Percentiles rank a stretch among this genome's conserved stretches.
Evolutionary conservation across 129 eudicot species (phyloP).

Genomic region (Flaveria bidentis): DNA sequence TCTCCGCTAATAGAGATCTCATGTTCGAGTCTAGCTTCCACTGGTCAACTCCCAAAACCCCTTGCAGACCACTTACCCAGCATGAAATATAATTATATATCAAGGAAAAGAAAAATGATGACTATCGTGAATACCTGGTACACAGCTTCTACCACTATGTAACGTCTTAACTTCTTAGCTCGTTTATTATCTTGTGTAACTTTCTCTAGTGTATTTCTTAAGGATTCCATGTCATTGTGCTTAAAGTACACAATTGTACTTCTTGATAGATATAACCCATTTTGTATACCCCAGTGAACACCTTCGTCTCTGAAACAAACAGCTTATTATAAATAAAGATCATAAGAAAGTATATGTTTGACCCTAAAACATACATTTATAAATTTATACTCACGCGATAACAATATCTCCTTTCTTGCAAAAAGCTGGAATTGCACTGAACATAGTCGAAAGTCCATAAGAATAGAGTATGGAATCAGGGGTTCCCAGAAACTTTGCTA

Average conservation of each 20-base stretch:
- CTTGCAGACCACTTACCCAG: too few relatives aligned
- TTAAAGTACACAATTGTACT: slow-evolving; percentile 87
- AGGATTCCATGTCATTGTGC: slow-evolving; percentile 85
- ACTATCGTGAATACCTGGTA: slow-evolving; percentile 65
- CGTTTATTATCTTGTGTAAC: slow-evolving; percentile 71
- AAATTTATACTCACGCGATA: slow-evolving; percentile 64
- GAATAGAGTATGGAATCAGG: slow-evolving; percentile 57
- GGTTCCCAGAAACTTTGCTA: slow-evolving; percentile 73
- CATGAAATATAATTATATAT: too few relatives aligned
- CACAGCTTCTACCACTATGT: slow-evolving; percentile 82
- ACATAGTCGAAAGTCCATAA: slow-evolving; percentile 63
- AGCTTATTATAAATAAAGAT: neutral
- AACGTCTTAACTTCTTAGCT: slow-evolving; percentile 85
- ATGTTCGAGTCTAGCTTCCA: too few relatives aligned
- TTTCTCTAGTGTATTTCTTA: slow-evolving; percentile 65
- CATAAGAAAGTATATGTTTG: slow-evolving; percentile 18
- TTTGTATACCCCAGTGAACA: slow-evolving; percentile 98
- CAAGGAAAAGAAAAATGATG: neutral
- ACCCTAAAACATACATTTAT: neutral
- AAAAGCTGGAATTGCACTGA: slow-evolving; percentile 96
- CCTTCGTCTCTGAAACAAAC: slow-evolving; percentile 69
- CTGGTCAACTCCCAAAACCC: too few relatives aligned
- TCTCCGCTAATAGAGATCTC: too few relatives aligned
- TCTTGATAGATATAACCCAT: slow-evolving; percentile 82
- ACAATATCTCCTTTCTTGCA: slow-evolving; percentile 89